These are phyloP conservation scores for Pezicula carpinea DNA, from an alignment of 2,329 filamentous ascomycete species.

Conservation along the genomic window DNA sequence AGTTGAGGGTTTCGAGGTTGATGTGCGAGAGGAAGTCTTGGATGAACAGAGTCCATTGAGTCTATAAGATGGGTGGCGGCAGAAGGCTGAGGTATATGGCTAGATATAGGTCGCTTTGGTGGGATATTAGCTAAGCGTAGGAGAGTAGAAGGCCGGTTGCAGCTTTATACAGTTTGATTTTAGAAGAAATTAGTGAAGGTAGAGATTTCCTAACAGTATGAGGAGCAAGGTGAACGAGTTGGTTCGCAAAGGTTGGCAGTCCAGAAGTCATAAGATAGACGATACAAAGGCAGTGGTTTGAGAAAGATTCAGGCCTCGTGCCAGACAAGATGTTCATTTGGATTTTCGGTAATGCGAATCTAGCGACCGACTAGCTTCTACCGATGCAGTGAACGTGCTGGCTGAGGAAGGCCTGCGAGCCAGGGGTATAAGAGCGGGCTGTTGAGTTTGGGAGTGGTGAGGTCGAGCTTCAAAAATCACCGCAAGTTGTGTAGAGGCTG, in stretches of 20 bases:
- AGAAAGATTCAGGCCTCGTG: slow-evolving; percentile 24
- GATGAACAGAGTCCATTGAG: slow-evolving; percentile 22
- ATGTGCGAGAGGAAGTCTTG: slow-evolving; percentile 11
- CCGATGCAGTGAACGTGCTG: slow-evolving; percentile 25
- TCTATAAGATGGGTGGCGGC: slow-evolving; percentile 15
- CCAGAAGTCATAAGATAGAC: slow-evolving; percentile 23
- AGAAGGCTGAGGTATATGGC: slow-evolving; percentile 26
- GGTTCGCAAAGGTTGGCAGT: slow-evolving; percentile 4
- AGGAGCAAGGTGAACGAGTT: too few species aligned
- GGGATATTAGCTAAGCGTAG: slow-evolving; percentile 28
- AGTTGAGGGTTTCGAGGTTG: slow-evolving; percentile 12
- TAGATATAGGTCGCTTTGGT: slow-evolving; percentile 32
- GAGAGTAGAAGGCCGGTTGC: slow-evolving; percentile 30
- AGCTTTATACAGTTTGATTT: slow-evolving; percentile 8
- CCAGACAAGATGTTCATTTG: slow-evolving; percentile 32
- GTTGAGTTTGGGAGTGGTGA: too few species aligned
- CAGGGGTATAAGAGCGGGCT: slow-evolving; percentile 1
- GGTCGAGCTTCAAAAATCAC: too few species aligned
- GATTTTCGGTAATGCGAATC: slow-evolving; percentile 32
- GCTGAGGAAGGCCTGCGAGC: slow-evolving; percentile 10
- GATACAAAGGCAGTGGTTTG: slow-evolving; percentile 28
- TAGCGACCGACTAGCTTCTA: slow-evolving; percentile 26
- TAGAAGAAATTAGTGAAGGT: too few species aligned
- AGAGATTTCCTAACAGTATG: too few species aligned
- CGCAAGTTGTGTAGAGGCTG: too few species aligned